Percentiles rank a stretch among this genome's conserved stretches.
Conservation (phyloP, 495 filamentous ascomycete genomes). For the Hypoxylon intermedium region DNA sequence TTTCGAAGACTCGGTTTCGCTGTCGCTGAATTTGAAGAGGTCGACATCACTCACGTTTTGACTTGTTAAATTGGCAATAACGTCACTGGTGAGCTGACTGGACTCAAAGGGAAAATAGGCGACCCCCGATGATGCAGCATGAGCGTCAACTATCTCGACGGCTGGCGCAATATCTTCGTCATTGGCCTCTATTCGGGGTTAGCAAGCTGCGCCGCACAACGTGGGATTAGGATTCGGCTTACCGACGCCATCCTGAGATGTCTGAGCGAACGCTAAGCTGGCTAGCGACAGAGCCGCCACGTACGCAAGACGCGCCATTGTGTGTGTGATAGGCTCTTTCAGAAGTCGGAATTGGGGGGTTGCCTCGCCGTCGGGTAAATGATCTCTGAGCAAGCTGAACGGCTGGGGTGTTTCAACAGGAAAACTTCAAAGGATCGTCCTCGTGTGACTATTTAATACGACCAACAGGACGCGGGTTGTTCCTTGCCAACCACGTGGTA, state of each 20-base stretch:
- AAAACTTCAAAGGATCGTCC: conserved; percentile 22
- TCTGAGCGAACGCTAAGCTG: conserved; percentile 31
- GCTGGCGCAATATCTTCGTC: conserved; percentile 29
- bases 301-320: conserved; percentile 26
- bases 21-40: conserved; percentile 28
- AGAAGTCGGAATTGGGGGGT: background rate
- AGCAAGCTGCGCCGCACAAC: conserved; percentile 15
- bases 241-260: conserved; percentile 25
- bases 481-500: conserved; percentile 27
- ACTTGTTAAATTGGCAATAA: conserved; percentile 44
- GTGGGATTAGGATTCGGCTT: conserved; percentile 17
- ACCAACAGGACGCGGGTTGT: conserved; percentile 10
- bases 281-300: conserved; percentile 35
- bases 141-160: conserved; percentile 20
- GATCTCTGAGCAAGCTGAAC: background rate
- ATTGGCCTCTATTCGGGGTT: conserved; percentile 25
- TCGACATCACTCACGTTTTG: conserved; percentile 31
- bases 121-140: conserved; percentile 21
- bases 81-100: conserved; percentile 47
- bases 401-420: conserved; percentile 11
- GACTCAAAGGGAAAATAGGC: conserved; percentile 47
- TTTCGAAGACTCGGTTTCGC: background rate
- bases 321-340: conserved; percentile 8
- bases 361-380: conserved; percentile 19
- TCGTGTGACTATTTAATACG: conserved; percentile 19